Percentiles rank a stretch among this genome's conserved stretches.
These are phyloP conservation scores for Tulasnella sp. DNA, from an alignment of 768 basidiomycete species.

Conservation along the genomic window DNA sequence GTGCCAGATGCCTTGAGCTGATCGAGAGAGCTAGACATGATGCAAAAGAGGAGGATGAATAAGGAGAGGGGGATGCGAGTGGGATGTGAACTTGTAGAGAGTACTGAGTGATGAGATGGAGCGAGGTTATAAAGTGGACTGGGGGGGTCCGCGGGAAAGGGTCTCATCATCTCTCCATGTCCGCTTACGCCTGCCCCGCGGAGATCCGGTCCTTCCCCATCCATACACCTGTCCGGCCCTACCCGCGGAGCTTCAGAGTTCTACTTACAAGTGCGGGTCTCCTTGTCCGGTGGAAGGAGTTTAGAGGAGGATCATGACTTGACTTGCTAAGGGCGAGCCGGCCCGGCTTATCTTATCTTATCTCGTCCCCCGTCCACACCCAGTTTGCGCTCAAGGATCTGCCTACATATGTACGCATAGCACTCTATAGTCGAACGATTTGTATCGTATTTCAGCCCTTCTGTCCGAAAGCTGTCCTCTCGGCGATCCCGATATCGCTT, in stretches of 20 bases:
- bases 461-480: no score
- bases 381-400: not conserved
- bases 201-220: not conserved
- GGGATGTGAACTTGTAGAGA: not conserved
- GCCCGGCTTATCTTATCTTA: conserved; percentile 9
- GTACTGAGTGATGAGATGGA: not conserved
- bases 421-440: not conserved
- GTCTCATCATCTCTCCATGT: conserved; percentile 4
- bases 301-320: not conserved
- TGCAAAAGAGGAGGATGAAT: not conserved
- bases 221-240: not conserved
- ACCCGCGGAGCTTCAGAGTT: not conserved
- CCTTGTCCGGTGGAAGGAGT: not conserved
- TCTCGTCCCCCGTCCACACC: not conserved
- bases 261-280: not conserved
- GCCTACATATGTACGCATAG: not conserved
- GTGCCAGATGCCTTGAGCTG: conserved; percentile 86
- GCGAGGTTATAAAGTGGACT: not conserved
- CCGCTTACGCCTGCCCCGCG: not conserved
- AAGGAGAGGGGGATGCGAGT: not conserved
- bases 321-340: not conserved
- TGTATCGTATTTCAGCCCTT: no score
- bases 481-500: no score
- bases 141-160: conserved; percentile 2
- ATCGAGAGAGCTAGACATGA: conserved; percentile 41